Evolutionary conservation across 2,329 filamentous ascomycete genomes (phyloP), one percentile per base, ranked within the genome.

Genomic region (Colletotrichum echinochloae): DNA sequence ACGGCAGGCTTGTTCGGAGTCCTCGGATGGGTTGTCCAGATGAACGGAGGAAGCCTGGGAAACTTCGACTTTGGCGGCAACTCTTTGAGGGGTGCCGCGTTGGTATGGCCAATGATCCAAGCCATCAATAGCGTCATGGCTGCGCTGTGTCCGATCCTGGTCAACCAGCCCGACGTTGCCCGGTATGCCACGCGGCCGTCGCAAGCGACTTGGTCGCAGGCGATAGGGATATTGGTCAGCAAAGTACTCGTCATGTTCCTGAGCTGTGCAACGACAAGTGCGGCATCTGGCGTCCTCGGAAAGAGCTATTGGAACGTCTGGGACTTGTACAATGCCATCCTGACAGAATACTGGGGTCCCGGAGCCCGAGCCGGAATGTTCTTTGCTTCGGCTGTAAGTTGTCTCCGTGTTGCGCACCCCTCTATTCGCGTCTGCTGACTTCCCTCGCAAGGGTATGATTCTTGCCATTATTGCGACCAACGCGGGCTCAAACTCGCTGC

Each of bases 11-110:
- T 70, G 20, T 60, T 70, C 5, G 55, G 66, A 3, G 56, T 70
- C 16, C 39, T 89, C 60, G 83, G 88, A 59, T 89, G 87, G 87
- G 84, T 85, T 0, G 84, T 89, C 73, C 81, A 83, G 0, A 85
- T 85, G 30, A 82, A 83, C 2, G 81, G 82, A 1, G 83, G 81
- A 1, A 79, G 20, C 8, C 5, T 72, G 7, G 74, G 71, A 11
- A 48, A 66, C 18, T 74, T 75, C 1, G 56, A 66, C 14, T 72
- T 74, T n/a, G 73, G 62, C 3, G 62, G 66, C 12, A 55, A 68
- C 4, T 18, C 39, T 2, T 39, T 73, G 6, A 72, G 72, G 28
- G 75, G 73, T 9, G 74, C 70, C 26, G 75, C 74, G n/a, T 73
- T 76, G 1, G 79, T 79, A 23, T 81, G 81, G 81, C 77, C 79